These are phyloP conservation scores for Pseudonectria foliicola DNA, from an alignment of 2,329 filamentous ascomycete species.

Conservation along the genomic window DNA sequence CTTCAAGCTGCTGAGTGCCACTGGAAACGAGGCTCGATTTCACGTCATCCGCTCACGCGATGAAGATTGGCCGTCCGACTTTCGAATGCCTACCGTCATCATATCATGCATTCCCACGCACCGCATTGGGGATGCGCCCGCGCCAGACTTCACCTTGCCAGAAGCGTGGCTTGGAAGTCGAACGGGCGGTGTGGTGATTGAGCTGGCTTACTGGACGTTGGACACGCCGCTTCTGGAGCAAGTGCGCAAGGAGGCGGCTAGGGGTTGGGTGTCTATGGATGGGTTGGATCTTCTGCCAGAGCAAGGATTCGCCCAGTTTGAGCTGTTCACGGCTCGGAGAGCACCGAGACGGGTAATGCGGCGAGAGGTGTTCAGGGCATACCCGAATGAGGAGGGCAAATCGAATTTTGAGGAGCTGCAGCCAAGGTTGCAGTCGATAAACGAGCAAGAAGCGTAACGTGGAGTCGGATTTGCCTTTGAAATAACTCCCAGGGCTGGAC, in stretches of 20 bases:
- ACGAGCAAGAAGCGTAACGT: constrained; percentile 21
- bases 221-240: constrained; percentile 65
- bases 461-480: too few relatives aligned
- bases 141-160: constrained; percentile 65
- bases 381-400: constrained; percentile 34
- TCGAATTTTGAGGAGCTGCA: constrained; percentile 34
- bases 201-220: constrained; percentile 67
- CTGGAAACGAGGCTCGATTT: constrained; percentile 38
- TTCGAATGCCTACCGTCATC: constrained; percentile 63
- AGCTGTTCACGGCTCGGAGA: constrained; percentile 62
- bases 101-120: constrained; percentile 71
- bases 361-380: constrained; percentile 48
- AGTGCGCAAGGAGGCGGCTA: constrained; percentile 50
- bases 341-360: constrained; percentile 58
- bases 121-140: constrained; percentile 53
- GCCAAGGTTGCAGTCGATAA: constrained; percentile 19
- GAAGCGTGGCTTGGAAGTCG: constrained; percentile 62
- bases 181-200: constrained; percentile 69
- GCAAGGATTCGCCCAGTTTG: constrained; percentile 76
- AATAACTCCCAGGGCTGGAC: too few relatives aligned
- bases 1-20: constrained; percentile 34
- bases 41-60: constrained; percentile 51
- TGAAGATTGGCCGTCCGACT: constrained; percentile 57
- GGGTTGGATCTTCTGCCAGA: constrained; percentile 70
- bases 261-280: constrained; percentile 69